Evolutionary conservation across 176 grass and related monocot genomes (phyloP).

Genomic region (Rhynchospora breviuscula): DNA sequence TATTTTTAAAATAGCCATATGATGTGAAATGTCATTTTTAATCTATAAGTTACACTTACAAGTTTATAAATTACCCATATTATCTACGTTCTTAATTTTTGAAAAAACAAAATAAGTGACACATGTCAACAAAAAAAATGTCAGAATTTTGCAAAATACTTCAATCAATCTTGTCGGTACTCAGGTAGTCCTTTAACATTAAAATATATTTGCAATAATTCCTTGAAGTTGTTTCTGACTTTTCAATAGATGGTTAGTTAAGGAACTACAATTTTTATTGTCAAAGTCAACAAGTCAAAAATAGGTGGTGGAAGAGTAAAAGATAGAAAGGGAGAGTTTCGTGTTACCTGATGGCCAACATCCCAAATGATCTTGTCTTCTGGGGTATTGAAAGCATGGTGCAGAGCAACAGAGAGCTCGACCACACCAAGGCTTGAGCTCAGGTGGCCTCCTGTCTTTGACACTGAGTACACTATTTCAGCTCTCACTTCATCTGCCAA

Average conservation of each 20-base stretch:
- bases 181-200: too few relatives aligned
- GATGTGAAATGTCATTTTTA: neutral
- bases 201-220: too few relatives aligned
- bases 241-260: neutral
- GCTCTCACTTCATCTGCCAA: conserved; percentile 71
- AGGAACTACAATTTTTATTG: neutral
- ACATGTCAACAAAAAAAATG: neutral
- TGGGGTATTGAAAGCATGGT: conserved; percentile 88
- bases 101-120: neutral
- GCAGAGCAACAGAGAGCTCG: conserved; percentile 74
- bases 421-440: conserved; percentile 84
- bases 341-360: conserved; percentile 73
- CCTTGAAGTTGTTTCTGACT: neutral
- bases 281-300: neutral
- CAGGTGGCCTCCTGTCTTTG: conserved; percentile 75
- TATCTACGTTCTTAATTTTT: neutral
- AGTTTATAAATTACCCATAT: neutral
- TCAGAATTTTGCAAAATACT: neutral
- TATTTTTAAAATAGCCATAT: neutral
- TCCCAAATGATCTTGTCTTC: conserved; percentile 98
- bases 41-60: too few relatives aligned
- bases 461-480: conserved; percentile 61
- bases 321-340: neutral
- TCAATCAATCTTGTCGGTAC: neutral
- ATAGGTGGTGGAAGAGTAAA: neutral